Base-by-base conservation (phyloP, 2,329 filamentous ascomycete species). In the Cordyceps cateniannulata region DNA sequence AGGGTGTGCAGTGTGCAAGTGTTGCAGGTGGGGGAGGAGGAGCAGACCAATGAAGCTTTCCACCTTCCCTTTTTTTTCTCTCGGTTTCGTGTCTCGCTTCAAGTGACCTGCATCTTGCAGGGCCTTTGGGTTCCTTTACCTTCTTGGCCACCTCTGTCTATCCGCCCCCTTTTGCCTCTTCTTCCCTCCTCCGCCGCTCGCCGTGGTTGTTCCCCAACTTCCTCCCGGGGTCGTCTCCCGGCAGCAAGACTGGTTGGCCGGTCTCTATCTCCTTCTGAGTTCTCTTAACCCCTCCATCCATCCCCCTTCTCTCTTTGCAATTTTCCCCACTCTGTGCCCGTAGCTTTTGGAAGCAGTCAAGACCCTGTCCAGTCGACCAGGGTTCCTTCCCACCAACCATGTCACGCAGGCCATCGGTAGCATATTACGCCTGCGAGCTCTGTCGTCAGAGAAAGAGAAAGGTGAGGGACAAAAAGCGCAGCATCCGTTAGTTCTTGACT, bases 371-470 rank as follows among this genome's bases (percentile, higher is more conserved):
- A 47, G n/a, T 42, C 40, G 27, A 35, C 25, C 3, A 47, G 20
- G 27, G 42, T 3, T 18, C n/a, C 12, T 24, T 35, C 16, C 42
- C 42, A 56, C 22, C 6, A 60, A 56, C 22, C 6, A 60, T 60
- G 58, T 49, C 58, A 12, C 50, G 50, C 16, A 42, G 49, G 27
- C 58, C 40, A 9, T 54, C 58, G 6, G 12, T 40, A 10, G 49
- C 58, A 3, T 48, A 48, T n/a, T 49, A 60, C 16, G 58, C 58
- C 3, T 60, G 58, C 42, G 58, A 60, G 42, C 58, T 60, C 10
- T 60, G 58, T 42, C 58, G 58, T 38, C 58, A 54, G 42, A 38
- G 58, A 22, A 60, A 60, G 42, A 22, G 55, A 58, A 58, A 58
- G 55, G 55, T 58, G 22, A 5, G 44, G 10, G 38, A 10, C 42